These are phyloP conservation scores for Talinum fruticosum DNA, from an alignment of 148 eudicot genomes.

Conservation along the genomic window DNA sequence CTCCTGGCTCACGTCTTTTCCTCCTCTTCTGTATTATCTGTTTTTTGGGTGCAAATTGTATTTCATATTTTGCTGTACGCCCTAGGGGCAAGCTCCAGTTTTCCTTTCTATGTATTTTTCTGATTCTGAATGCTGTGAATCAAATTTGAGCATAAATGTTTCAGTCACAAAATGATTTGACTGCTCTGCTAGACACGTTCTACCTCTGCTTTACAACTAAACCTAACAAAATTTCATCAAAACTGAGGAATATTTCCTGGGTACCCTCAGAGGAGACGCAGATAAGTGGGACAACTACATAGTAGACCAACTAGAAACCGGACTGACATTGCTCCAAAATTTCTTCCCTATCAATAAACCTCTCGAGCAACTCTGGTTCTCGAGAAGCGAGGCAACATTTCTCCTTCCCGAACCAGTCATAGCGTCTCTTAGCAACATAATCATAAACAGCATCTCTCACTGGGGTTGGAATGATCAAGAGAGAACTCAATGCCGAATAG, in stretches of 20 bases:
- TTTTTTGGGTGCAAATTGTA: too few relatives aligned
- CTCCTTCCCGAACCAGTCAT: conserved; percentile 79
- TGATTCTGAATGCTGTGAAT: too few relatives aligned
- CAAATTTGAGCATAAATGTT: background rate
- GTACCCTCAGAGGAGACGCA: background rate
- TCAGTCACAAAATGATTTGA: background rate
- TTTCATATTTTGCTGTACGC: background rate
- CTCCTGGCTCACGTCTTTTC: background rate
- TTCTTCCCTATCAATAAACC: conserved; percentile 87
- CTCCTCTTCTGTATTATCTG: background rate
- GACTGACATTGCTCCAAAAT: conserved; percentile 38
- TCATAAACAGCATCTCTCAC: conserved; percentile 80
- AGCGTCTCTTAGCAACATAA: conserved; percentile 72
- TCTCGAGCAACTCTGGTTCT: conserved; percentile 78
- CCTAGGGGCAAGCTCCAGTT: background rate
- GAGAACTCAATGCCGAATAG: conserved; percentile 65
- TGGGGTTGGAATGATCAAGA: conserved; percentile 63
- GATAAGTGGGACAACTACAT: background rate
- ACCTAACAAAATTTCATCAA: background rate
- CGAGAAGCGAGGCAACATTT: conserved; percentile 68
- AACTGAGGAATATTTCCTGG: too few relatives aligned
- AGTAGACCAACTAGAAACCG: conserved; percentile 23
- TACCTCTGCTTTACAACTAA: background rate
- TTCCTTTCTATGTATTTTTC: too few relatives aligned
- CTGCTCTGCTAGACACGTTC: background rate